These are phyloP conservation scores for Calocera cornea DNA, from an alignment of 768 basidiomycete genomes.

Conservation along the genomic window DNA sequence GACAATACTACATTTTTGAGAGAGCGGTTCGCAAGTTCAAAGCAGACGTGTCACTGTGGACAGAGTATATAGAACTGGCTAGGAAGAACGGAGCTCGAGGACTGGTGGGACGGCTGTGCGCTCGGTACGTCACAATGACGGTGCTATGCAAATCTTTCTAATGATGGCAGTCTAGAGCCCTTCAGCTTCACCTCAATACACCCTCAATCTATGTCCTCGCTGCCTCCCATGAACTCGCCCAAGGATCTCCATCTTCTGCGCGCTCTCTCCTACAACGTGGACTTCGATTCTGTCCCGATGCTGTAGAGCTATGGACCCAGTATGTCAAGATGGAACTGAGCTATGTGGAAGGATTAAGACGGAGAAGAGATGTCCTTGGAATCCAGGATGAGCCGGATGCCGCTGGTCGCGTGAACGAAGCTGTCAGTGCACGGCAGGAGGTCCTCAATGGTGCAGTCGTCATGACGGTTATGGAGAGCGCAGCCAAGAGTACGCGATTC, in stretches of 20 bases:
- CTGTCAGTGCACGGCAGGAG: constrained; percentile 43
- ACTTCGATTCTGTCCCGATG: constrained; percentile 59
- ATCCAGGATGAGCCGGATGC: constrained; percentile 30
- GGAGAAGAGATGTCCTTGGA: constrained; percentile 71
- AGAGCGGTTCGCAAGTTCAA: constrained; percentile 82
- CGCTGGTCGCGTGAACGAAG: constrained; percentile 32
- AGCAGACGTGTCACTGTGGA: constrained; percentile 72
- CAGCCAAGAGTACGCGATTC: constrained; percentile 46
- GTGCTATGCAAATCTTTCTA: background rate
- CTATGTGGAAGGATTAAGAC: constrained; percentile 64
- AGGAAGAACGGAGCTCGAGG: constrained; percentile 65
- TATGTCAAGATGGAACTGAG: constrained; percentile 84
- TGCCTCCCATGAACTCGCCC: constrained; percentile 67
- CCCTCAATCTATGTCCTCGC: constrained; percentile 71
- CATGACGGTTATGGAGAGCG: constrained; percentile 58
- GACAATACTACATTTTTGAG: constrained; percentile 84
- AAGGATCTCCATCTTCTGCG: constrained; percentile 61
- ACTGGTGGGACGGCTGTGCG: constrained; percentile 68
- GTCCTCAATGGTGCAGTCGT: constrained; percentile 73
- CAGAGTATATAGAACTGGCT: constrained; percentile 76
- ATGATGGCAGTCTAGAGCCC: constrained; percentile 39
- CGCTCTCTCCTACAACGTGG: constrained; percentile 76
- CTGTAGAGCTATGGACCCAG: constrained; percentile 70
- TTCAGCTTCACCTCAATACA: constrained; percentile 73
- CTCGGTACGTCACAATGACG: constrained; percentile 39